phyloP scores from a whole-genome alignment of 768 basidiomycete species.

The Lepiota brunneoincarnata region DNA sequence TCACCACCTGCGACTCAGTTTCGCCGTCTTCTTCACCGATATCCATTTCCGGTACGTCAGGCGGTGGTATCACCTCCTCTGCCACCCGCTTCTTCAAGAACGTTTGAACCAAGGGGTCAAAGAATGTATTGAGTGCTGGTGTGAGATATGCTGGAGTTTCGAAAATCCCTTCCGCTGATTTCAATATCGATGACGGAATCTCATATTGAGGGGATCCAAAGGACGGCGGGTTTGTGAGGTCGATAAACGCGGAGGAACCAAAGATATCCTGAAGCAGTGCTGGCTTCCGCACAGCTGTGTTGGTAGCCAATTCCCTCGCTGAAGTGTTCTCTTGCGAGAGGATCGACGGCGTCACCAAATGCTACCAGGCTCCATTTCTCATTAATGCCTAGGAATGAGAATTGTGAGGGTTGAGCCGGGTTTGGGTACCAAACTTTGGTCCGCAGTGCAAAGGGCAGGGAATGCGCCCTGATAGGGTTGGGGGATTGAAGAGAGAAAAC shows the following conservation, averaged over 20 bases:
- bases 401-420: background rate
- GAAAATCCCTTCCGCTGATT: slow-evolving; percentile 40
- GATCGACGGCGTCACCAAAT: slow-evolving; percentile 57
- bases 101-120: slow-evolving; percentile 49
- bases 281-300: slow-evolving; percentile 27
- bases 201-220: background rate
- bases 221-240: slow-evolving; percentile 16
- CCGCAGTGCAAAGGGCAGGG: slow-evolving; percentile 64
- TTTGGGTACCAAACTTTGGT: slow-evolving; percentile 38
- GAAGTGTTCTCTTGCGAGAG: slow-evolving; percentile 41
- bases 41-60: slow-evolving; percentile 15
- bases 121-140: slow-evolving; percentile 71
- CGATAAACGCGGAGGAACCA: slow-evolving; percentile 67
- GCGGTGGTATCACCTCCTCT: slow-evolving; percentile 10
- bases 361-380: slow-evolving; percentile 60
- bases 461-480: slow-evolving; percentile 37
- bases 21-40: slow-evolving; percentile 42
- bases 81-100: slow-evolving; percentile 28
- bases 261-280: slow-evolving; percentile 92
- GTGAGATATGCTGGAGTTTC: slow-evolving; percentile 73
- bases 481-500: slow-evolving; percentile 48
- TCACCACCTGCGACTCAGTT: slow-evolving; percentile 27
- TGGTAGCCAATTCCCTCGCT: slow-evolving; percentile 33
- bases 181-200: background rate
- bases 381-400: slow-evolving; percentile 57